phyloP scores from a whole-genome alignment of 805 yeast species.

The Brettanomyces nanus region DNA sequence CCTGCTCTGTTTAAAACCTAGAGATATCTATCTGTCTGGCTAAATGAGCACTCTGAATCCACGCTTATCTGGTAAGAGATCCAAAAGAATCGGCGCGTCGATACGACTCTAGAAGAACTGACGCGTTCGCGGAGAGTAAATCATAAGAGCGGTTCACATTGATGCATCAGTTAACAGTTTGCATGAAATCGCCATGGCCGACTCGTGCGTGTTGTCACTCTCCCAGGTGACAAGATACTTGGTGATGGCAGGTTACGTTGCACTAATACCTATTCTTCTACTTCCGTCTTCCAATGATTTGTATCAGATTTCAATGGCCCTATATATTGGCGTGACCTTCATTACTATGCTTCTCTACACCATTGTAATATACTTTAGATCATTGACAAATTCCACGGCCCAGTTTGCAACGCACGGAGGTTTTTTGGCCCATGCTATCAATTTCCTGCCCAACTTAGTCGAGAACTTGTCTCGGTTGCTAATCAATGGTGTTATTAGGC shows the following conservation, averaged over 20 bases:
- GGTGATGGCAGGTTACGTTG: constrained; percentile 7
- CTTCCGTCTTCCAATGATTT: constrained; percentile 18
- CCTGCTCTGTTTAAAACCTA: no score
- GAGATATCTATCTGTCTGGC: no score
- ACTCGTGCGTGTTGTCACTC: constrained; percentile 4
- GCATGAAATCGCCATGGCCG: no score
- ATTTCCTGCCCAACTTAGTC: constrained; percentile 18
- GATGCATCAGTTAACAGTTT: no score
- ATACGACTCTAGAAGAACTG: no score
- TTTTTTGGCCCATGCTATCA: constrained; percentile 10
- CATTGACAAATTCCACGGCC: constrained; percentile 4
- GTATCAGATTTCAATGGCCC: constrained; percentile 22
- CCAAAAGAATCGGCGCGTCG: no score
- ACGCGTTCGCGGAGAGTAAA: no score
- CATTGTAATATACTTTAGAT: constrained; percentile 16
- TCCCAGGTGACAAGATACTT: constrained; percentile 12
- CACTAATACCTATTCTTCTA: constrained; percentile 9
- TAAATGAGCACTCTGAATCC: not conserved
- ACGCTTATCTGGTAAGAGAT: no score
- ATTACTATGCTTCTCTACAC: constrained; percentile 15
- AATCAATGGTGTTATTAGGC: constrained; percentile 2
- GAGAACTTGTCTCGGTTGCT: constrained; percentile 14
- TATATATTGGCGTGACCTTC: constrained; percentile 19
- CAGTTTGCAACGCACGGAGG: constrained; percentile 9
- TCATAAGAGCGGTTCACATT: no score